Evolutionary conservation across 1,139 yeast genomes (phyloP).

Genomic region (Zygosaccharomyces sapae): DNA sequence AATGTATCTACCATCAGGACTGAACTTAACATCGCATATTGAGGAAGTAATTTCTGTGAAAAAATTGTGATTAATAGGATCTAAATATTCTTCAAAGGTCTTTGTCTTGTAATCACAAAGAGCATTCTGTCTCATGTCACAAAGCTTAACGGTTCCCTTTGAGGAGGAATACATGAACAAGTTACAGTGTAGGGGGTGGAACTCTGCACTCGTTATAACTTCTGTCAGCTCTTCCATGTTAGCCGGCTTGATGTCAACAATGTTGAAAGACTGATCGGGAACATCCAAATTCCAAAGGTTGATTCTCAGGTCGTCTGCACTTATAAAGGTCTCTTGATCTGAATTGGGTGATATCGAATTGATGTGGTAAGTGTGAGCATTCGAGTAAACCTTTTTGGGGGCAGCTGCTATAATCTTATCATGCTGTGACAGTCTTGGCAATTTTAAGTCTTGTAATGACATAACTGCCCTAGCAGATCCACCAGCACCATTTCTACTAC

Average conservation of each 20-base stretch:
- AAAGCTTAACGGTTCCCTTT: conserved; percentile 90
- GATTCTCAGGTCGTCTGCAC: conserved; percentile 91
- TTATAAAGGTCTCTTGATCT: conserved; percentile 91
- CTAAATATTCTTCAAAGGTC: conserved; percentile 87
- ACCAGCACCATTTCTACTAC: conserved; percentile 13
- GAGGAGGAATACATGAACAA: conserved; percentile 95
- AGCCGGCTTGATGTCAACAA: conserved; percentile 95
- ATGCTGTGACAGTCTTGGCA: conserved; percentile 86
- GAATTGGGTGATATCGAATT: conserved; percentile 91
- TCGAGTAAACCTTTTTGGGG: conserved; percentile 85
- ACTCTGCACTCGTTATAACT: conserved; percentile 96
- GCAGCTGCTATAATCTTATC: conserved; percentile 94
- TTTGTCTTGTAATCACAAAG: conserved; percentile 89
- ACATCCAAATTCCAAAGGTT: conserved; percentile 93
- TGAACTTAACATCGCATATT: conserved; percentile 89
- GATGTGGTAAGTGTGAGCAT: conserved; percentile 97
- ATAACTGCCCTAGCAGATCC: conserved; percentile 27
- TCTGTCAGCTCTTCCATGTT: conserved; percentile 99
- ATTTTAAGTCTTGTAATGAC: conserved; percentile 46
- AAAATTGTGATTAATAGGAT: conserved; percentile 89
- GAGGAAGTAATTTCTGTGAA: conserved; percentile 95
- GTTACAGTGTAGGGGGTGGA: conserved; percentile 91
- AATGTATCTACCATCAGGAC: conserved; percentile 88
- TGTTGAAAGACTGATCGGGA: conserved; percentile 92
- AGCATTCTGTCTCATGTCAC: conserved; percentile 95